These are phyloP conservation scores for Tetracladium maxilliforme DNA, from an alignment of 2,329 filamentous ascomycete genomes.

Conservation along the genomic window DNA sequence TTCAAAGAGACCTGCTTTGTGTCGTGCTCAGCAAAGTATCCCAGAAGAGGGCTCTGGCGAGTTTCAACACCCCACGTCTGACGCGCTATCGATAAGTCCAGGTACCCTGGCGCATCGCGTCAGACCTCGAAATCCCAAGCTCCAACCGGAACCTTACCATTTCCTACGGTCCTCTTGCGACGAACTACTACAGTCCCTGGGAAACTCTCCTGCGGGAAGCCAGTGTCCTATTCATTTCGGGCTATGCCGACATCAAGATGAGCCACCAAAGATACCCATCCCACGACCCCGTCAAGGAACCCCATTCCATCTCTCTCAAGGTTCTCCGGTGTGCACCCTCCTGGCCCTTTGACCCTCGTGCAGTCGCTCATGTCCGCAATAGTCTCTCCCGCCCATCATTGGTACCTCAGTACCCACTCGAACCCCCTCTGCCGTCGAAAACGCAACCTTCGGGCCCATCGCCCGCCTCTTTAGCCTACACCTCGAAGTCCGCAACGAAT, in stretches of 20 bases:
- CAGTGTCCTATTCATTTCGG: too few species aligned
- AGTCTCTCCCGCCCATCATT: constrained; percentile 75
- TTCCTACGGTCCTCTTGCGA: too few species aligned
- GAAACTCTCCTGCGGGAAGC: too few species aligned
- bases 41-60: too few species aligned
- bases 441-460: constrained; percentile 31
- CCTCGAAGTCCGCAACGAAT: constrained; percentile 28
- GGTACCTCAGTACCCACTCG: constrained; percentile 36
- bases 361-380: constrained; percentile 3
- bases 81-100: too few species aligned
- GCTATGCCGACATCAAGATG: not conserved
- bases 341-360: not conserved
- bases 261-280: constrained; percentile 39
- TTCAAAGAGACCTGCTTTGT: too few species aligned
- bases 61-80: too few species aligned
- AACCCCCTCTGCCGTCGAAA: constrained; percentile 18
- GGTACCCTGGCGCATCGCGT: too few species aligned
- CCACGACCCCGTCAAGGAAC: constrained; percentile 52
- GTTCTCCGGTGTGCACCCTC: constrained; percentile 46
- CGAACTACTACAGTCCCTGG: too few species aligned
- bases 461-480: constrained; percentile 63
- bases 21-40: too few species aligned
- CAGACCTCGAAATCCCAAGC: too few species aligned
- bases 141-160: too few species aligned
- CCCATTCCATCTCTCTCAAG: constrained; percentile 67